A percentile compares a stretch with the other conserved stretches of the same genome.
phyloP scores from a whole-genome alignment of 2,329 filamentous ascomycete genomes.

The Colletotrichum cuscutae region DNA sequence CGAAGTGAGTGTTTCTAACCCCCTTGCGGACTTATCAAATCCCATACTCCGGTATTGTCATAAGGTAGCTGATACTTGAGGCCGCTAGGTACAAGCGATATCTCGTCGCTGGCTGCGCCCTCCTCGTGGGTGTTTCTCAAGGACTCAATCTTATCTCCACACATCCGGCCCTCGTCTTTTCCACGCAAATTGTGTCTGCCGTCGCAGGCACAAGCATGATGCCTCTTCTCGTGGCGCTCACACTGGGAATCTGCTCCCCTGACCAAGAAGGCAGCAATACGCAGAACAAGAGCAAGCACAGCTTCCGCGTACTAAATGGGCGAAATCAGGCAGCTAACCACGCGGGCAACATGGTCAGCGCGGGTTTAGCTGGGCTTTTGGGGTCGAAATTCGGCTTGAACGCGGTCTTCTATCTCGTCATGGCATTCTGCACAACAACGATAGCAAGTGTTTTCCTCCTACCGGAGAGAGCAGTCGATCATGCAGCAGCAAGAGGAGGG shows the following conservation, averaged over 20 bases:
- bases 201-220: conserved; percentile 23
- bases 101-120: conserved; percentile 6
- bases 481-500: conserved; percentile 3
- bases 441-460: conserved; percentile 6
- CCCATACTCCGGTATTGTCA: neutral
- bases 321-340: conserved; percentile 24
- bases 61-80: neutral
- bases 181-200: conserved; percentile 27
- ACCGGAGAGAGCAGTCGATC: conserved; percentile 16
- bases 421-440: conserved; percentile 16
- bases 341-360: conserved; percentile 29
- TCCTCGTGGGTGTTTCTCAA: conserved; percentile 25
- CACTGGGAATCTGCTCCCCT: conserved; percentile 18
- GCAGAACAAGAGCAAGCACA: neutral
- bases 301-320: conserved; percentile 17
- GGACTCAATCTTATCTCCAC: conserved; percentile 20
- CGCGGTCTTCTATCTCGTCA: conserved; percentile 24
- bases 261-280: neutral
- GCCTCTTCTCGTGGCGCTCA: conserved; percentile 22
- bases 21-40: neutral
- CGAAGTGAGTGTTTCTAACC: neutral
- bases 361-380: conserved; percentile 12
- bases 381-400: conserved; percentile 8
- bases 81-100: conserved; percentile 13
- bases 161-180: conserved; percentile 24